Evolutionary conservation across 139 green algal species (phyloP).

Genomic region (Haematococcus lacustris): DNA sequence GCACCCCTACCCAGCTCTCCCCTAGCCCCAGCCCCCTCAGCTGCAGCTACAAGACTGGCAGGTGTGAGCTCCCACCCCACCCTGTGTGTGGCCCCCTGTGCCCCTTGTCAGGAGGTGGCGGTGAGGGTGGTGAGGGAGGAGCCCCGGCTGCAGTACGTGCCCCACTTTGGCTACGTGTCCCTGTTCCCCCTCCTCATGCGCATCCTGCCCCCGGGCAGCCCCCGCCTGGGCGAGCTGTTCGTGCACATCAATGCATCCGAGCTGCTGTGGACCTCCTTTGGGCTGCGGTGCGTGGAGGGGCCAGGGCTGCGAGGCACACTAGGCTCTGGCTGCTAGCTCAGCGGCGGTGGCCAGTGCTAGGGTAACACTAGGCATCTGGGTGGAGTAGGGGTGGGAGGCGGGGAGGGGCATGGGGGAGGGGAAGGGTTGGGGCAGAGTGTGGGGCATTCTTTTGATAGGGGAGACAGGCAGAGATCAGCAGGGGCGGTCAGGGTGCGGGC

Average conservation of each 20-base stretch:
- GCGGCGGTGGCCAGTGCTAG: no score
- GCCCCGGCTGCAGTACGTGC: conserved; percentile 55
- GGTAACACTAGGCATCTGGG: no score
- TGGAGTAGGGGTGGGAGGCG: no score
- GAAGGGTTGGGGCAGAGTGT: no score
- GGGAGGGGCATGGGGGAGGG: not conserved
- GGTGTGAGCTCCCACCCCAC: not conserved
- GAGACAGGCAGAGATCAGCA: no score
- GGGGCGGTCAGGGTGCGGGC: no score
- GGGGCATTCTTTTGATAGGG: no score
- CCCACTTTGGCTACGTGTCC: conserved; percentile 81
- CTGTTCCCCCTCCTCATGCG: conserved; percentile 89
- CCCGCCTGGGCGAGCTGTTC: conserved; percentile 49
- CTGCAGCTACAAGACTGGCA: not conserved
- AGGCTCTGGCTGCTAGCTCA: no score
- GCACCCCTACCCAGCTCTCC: not conserved
- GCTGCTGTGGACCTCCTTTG: conserved; percentile 69
- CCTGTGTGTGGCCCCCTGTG: not conserved
- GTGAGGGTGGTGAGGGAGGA: not conserved
- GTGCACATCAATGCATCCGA: conserved; percentile 38
- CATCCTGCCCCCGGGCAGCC: conserved; percentile 59
- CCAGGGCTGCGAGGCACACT: no score
- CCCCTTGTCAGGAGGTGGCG: not conserved
- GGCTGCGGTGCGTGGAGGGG: conserved; percentile 77
- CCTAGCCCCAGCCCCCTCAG: not conserved